phyloP scores from a whole-genome alignment of 2,329 filamentous ascomycete species.

The Fusarium sp. region DNA sequence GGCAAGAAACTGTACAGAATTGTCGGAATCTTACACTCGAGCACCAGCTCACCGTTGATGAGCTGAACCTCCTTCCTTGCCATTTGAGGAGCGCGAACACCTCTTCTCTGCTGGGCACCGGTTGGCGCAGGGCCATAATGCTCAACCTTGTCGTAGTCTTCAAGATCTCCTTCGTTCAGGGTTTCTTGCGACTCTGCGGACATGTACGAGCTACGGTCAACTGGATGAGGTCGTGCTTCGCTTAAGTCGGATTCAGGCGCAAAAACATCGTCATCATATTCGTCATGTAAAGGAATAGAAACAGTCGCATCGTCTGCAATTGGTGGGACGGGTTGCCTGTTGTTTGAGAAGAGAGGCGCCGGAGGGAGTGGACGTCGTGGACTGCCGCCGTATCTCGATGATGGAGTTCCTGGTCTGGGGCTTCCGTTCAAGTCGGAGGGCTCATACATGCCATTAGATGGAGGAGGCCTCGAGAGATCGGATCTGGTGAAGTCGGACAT shows the following conservation, averaged over 20 bases:
- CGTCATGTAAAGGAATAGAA: constrained; percentile 75
- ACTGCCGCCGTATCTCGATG: constrained; percentile 88
- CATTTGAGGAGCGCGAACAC: constrained; percentile 88
- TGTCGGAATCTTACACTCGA: constrained; percentile 99
- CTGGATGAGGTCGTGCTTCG: constrained; percentile 64
- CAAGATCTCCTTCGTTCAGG: constrained; percentile 60
- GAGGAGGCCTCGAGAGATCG: constrained; percentile 71
- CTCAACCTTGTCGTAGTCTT: constrained; percentile 72
- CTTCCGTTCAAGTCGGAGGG: constrained; percentile 90
- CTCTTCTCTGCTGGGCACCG: constrained; percentile 87
- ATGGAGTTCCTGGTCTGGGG: constrained; percentile 90
- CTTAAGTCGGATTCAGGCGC: constrained; percentile 70
- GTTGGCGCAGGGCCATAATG: constrained; percentile 90
- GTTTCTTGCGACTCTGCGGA: constrained; percentile 65
- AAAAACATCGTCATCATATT: constrained; percentile 79
- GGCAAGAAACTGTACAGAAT: constrained; percentile 98
- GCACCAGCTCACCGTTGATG: constrained; percentile 96
- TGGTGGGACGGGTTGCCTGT: constrained; percentile 62
- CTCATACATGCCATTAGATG: constrained; percentile 81
- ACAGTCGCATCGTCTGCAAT: constrained; percentile 78
- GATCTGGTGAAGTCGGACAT: constrained; percentile 63
- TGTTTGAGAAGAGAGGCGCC: constrained; percentile 82
- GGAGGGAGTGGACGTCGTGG: constrained; percentile 89
- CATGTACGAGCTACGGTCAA: constrained; percentile 68
- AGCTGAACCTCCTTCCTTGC: constrained; percentile 93